Base-by-base conservation (phyloP, 805 yeast species). In the Metschnikowia cubensis region DNA sequence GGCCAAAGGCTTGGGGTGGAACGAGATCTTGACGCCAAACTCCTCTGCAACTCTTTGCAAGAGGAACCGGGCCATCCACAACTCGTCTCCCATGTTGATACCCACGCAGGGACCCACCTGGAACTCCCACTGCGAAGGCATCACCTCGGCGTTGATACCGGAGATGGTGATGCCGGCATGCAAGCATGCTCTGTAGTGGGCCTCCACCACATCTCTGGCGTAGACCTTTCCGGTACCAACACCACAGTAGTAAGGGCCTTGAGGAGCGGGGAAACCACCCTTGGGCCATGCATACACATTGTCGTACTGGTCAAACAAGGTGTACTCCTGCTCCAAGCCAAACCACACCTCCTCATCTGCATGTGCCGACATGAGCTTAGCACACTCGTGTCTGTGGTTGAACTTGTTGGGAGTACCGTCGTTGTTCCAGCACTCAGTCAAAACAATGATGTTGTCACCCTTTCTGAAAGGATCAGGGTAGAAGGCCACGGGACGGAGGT, bases 101-200 rank as follows among this genome's bases (percentile, higher is more conserved):
- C 99, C 99, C 59, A 75, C 82, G 74, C 97, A 89, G 59, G 99
- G 98, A 65, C 99, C 99, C 61, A 92, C 98, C 81, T 92, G 99
- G 88, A 88, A 92, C 80, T 92, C 99, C 99, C 99, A 92, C 81
- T 92, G 99, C 54, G 97, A 90, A 53, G 99, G 99, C 98, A 92
- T 94, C 58, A 92, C 99, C 81, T 92, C 99, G 63, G 98, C 99
- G 73, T 94, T 92, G 72, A 94, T 91, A 79, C 99, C 99, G 48
- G 96, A 86, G 60, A 92, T 85, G 68, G 80, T 77, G 63, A 92
- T 72, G 67, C 98, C 98, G 58, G 98, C 85, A 70, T 88, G 86
- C 58, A 92, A 79, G 79, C 97, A 91, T 55, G 99, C 99, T 73
- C 94, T 85, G 87, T 94, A 94, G 80, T 92, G 99, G 52, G 99